Percentiles rank a stretch among this genome's conserved stretches.
These are phyloP conservation scores for Picea sitchensis DNA, from an alignment of 75 land plant species.

Conservation along the genomic window DNA sequence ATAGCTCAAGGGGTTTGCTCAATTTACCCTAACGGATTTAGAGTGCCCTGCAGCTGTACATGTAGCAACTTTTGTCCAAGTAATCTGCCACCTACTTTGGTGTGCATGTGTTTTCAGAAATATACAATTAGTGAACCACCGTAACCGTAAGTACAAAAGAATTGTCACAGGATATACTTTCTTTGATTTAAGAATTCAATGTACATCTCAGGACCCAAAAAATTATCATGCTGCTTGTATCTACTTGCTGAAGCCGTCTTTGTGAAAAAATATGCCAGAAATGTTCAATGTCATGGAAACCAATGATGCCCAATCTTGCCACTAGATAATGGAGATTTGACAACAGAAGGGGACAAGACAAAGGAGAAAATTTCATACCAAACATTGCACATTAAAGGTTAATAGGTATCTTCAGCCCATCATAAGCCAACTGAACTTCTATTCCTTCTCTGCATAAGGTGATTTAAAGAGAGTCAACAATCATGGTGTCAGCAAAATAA, in stretches of 20 bases:
- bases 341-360: not conserved
- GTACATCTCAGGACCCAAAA: not conserved
- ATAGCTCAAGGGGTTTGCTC: too few relatives aligned
- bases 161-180: not conserved
- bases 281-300: not conserved
- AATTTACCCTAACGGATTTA: too few relatives aligned
- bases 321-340: not conserved
- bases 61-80: too few relatives aligned
- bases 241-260: not conserved
- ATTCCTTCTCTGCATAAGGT: constrained; percentile 82
- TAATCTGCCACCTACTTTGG: too few relatives aligned
- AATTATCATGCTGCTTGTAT: not conserved
- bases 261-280: not conserved
- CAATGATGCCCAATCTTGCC: too few relatives aligned
- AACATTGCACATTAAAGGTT: constrained; percentile 37
- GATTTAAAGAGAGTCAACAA: not conserved
- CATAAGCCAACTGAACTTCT: constrained; percentile 90
- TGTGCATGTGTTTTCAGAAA: not conserved
- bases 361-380: not conserved
- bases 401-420: constrained; percentile 74
- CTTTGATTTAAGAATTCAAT: not conserved
- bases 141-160: too few relatives aligned
- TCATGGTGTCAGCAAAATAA: not conserved
- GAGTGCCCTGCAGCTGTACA: too few relatives aligned
- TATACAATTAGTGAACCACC: not conserved